Base-by-base conservation (phyloP, 345 rosid species). In the Crucihimalaya himalaica region DNA sequence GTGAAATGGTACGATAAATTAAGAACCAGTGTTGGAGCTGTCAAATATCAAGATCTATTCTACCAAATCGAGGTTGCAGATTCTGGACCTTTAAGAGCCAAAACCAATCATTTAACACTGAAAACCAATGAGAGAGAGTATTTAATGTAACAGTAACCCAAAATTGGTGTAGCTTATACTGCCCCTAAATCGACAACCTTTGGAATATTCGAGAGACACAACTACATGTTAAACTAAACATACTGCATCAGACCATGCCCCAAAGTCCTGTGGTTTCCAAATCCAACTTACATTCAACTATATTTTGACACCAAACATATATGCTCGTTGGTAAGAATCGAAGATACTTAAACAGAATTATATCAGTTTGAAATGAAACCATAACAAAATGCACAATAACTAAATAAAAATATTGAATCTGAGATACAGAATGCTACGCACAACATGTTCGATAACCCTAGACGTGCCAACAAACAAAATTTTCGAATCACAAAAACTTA, bases 101-200 rank as follows among this genome's bases (percentile, higher is more conserved):
- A n/a, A n/a, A 70, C 66, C 76, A 77, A 77, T 65, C 68, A 77
- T 64, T 40, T 31, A 51, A 55, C 67, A 42, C 31, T 48, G 19
- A 51, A 68, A 68, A n/a, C 8, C 25, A 60, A 45, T 37, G 51
- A 60, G 47, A 45, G 54, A 34, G 54, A 48, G 62, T 56, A 63
- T 62, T 48, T 20, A 55, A 27, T 63, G 52, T 19, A 54, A 64
- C 58, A 62, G 9, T 54, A 43, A 2, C 20, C 39, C 50, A 64
- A 34, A 63, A 32, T 5, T 3, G 6, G 5, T 56, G 23, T 57
- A 29, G 52, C 8, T 56, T 65, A 43, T 58, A 66, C 40, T 56
- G 23, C 6, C 13, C 16, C 1, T 48, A 40, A 66, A 47, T n/a
- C 25, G 21, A 48, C 35, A 58, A 16, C n/a, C 56, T 50, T 51